phyloP scores from a whole-genome alignment of 164 flowering plant genomes.

The Hamamelis virginiana region DNA sequence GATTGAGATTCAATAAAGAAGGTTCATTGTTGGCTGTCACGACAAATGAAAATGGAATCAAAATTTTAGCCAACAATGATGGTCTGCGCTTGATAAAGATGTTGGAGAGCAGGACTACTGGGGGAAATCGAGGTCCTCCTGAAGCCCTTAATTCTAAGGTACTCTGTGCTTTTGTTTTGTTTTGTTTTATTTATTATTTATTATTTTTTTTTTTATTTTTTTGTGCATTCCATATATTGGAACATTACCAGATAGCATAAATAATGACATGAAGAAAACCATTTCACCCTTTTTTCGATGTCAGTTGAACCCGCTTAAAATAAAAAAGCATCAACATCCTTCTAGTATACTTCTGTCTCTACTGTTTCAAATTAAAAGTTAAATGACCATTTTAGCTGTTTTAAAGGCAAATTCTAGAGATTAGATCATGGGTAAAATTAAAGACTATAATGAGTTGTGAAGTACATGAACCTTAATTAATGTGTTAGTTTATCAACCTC shows the following conservation, averaged over 20 bases:
- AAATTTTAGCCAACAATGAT: slow-evolving; percentile 48
- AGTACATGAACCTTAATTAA: no score
- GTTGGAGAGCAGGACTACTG: slow-evolving; percentile 41
- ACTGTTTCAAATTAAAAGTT: neutral
- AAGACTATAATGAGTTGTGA: no score
- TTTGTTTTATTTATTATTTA: no score
- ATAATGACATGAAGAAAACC: neutral
- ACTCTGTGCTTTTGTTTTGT: neutral
- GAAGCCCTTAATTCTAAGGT: slow-evolving; percentile 50
- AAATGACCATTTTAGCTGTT: neutral
- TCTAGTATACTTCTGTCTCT: neutral
- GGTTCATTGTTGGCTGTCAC: slow-evolving; percentile 57
- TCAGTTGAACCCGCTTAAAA: neutral
- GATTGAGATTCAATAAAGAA: slow-evolving; percentile 56
- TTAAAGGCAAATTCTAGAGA: neutral
- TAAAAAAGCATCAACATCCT: neutral
- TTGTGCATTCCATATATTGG: neutral
- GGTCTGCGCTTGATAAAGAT: slow-evolving; percentile 46
- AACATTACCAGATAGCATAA: neutral
- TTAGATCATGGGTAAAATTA: no score
- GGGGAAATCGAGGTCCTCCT: slow-evolving; percentile 40
- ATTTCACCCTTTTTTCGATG: neutral
- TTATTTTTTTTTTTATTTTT: no score
- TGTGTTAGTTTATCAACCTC: no score
- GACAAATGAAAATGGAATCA: slow-evolving; percentile 54